Base-by-base conservation (phyloP, 345 rosid species). In the Brassica incana region DNA sequence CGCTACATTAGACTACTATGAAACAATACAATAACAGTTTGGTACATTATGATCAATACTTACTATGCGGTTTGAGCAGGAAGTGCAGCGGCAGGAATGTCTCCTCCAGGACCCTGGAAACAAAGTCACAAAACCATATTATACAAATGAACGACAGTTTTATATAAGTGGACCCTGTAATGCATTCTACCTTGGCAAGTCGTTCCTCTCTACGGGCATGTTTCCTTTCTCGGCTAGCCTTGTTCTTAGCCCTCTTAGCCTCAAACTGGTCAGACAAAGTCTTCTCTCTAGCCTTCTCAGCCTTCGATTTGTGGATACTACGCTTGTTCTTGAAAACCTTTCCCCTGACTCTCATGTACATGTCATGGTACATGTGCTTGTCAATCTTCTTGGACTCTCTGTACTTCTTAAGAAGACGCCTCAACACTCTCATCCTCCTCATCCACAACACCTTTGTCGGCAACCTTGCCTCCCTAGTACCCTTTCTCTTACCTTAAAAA, bases 341-440 rank as follows among this genome's bases (percentile, higher is more conserved):
- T 80, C 99, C 99, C 86, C 90, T 95, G 48, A 91, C 97, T 82
- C 81, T 91, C 99, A 95, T 92, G 91, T 92, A 95, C 99, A 95
- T 95, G 82, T 92, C 98, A 40, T 95, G 99, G 82, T 95, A 95
- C 98, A 95, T 95, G 75, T 95, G 99, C 78, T 80, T 95, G 85
- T 95, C 99, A 82, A 95, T 93, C 89, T 95, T 95, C 88, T 93
- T 93, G 0, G 96, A 45, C 30, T 35, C 38, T 35, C 38, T 35
- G 38, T 35, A 35, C 38, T 35, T 35, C 8, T 35, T 35, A 35
- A 35, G 38, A 35, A 35, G 38, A 5, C 38, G 38, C 38, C 38
- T 35, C 38, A 35, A 35, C 5, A 35, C 38, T 35, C 38, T 35
- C 7, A 6, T 35, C 38, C 38, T 5, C 38, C 38, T 35, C 38